phyloP scores from a whole-genome alignment of 1,284 basidiomycete species.

The Pterulicium gracile region DNA sequence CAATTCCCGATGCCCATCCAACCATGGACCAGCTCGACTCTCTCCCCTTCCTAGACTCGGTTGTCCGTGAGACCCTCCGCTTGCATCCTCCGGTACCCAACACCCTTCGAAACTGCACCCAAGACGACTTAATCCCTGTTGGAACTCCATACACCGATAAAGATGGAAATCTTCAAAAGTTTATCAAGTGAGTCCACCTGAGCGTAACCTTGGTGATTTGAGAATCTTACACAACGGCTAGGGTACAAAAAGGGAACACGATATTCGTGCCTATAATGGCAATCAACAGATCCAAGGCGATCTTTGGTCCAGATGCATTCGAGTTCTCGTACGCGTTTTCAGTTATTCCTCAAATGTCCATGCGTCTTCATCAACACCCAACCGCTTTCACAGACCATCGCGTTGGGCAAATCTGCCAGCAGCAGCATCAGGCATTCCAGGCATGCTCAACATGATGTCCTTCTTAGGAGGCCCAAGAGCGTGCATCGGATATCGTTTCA shows the following conservation, averaged over 20 bases:
- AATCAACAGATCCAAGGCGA: conserved; percentile 20
- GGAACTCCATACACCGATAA: conserved; percentile 17
- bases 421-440: conserved; percentile 15
- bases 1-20: conserved; percentile 12
- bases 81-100: conserved; percentile 36
- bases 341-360: background rate
- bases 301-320: conserved; percentile 28
- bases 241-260: conserved; percentile 19
- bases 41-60: conserved; percentile 38
- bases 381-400: conserved; percentile 15
- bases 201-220: background rate
- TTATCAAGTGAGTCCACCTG: background rate
- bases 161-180: conserved; percentile 5
- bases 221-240: conserved; percentile 6
- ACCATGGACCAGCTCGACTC: conserved; percentile 24
- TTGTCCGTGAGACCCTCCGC: conserved; percentile 36
- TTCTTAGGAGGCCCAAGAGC: conserved; percentile 19
- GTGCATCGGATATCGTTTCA: conserved; percentile 32
- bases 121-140: conserved; percentile 35
- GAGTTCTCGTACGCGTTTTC: conserved; percentile 21
- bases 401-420: conserved; percentile 18
- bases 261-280: conserved; percentile 21
- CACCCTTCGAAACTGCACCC: conserved; percentile 30
- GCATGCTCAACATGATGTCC: conserved; percentile 19
- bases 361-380: background rate